These are phyloP conservation scores for Inga leiocalycina DNA, from an alignment of 306 rosid species.

Conservation along the genomic window DNA sequence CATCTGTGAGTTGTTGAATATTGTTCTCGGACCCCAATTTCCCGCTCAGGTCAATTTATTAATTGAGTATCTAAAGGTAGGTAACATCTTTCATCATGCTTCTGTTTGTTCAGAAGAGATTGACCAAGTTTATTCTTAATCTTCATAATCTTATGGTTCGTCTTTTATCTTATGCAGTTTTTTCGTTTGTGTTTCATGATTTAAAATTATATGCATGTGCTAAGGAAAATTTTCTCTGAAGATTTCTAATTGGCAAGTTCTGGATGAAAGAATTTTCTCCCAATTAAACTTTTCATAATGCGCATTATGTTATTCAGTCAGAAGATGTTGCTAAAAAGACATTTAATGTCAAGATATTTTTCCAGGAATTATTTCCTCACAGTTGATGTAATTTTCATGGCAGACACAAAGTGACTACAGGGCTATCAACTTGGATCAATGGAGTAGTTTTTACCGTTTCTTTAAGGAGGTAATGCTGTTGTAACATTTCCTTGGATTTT, in stretches of 20 bases:
- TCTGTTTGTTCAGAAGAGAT: neutral
- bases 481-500: neutral
- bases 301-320: constrained; percentile 12
- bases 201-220: constrained; percentile 5
- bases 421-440: constrained; percentile 65
- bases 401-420: constrained; percentile 67
- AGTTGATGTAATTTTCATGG: constrained; percentile 25
- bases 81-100: constrained; percentile 30
- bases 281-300: constrained; percentile 1
- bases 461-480: constrained; percentile 57
- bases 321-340: constrained; percentile 21
- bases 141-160: neutral
- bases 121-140: neutral
- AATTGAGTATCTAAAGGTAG: constrained; percentile 62
- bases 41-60: constrained; percentile 51
- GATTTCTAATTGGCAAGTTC: constrained; percentile 16
- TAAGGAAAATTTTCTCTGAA: constrained; percentile 7
- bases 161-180: neutral
- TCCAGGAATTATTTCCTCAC: constrained; percentile 29
- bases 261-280: constrained; percentile 9
- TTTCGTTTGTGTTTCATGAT: constrained; percentile 20
- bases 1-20: constrained; percentile 52
- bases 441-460: constrained; percentile 60
- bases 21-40: constrained; percentile 56
- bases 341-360: neutral